Evolutionary conservation across 306 rosid genomes (phyloP), one percentile per base, ranked within the genome.

Genomic region (Elaeagnus macrophylla): DNA sequence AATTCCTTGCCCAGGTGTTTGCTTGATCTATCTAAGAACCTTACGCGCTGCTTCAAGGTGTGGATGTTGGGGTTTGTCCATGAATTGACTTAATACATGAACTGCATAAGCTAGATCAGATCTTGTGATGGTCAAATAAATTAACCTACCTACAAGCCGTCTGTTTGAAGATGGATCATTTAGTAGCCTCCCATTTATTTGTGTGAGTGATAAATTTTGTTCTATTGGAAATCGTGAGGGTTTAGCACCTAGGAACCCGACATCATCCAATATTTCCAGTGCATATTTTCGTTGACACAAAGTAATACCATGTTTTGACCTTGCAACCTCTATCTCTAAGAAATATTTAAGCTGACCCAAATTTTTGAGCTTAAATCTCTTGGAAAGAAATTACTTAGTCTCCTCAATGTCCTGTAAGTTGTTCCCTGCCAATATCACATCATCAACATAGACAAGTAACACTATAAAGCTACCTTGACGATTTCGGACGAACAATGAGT

Each of bases 111-210:
- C 10, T n/a, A 25, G 7, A 9, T 52, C 17, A n/a, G 32, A 1
- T 20, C 13, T 15, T 50, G 54, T 17, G 18, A 50, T 50, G 12
- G 54, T 50, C 54, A 50, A 50, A 20, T 50, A 50, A 17, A 50
- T 50, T 19, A 50, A 17, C 19, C 54, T 50, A 1, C 54, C 54
- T 15, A 17, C 35, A 14, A 50, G 25, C 32, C 35, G 16, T 50
- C 35, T 15, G 32, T 50, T 9, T 17, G 32, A 14, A 14, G 25
- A 50, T 15, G 54, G 32, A 50, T 50, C 54, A 50, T 18, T 17
- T 1, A 50, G 10, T 7, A 14, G 12, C 12, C 9, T 1, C 10
- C 54, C 54, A 50, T 50, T 12, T 7, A 12, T 15, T 9, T 50
- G 20, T 14, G 32, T 50, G 12, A 50, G 54, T 5, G 54, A 50